Conservation (phyloP, 2,329 filamentous ascomycete genomes). For the Pseudophaeomoniella oleicola region DNA sequence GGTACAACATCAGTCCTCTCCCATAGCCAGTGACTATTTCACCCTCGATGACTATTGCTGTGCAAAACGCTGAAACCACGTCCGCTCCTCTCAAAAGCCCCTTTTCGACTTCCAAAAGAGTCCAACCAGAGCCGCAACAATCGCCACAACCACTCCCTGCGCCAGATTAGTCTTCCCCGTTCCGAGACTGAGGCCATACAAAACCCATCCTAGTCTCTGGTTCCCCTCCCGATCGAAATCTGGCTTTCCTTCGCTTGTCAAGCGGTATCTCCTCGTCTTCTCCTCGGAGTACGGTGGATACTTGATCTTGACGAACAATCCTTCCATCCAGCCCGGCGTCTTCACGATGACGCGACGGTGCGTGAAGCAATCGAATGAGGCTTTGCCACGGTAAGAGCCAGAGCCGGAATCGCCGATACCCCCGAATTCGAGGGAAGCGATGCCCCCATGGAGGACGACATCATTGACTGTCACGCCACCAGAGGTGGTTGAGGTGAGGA, state of each 20-base stretch:
- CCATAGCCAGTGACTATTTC: too few species aligned
- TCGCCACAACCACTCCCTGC: too few species aligned
- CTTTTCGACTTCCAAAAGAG: too few species aligned
- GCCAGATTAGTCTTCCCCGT: too few species aligned
- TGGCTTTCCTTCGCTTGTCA: conserved; percentile 37
- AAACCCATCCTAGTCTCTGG: too few species aligned
- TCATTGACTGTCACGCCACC: conserved; percentile 47
- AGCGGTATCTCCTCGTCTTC: conserved; percentile 37
- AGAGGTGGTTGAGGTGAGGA: conserved; percentile 48
- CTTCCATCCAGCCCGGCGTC: conserved; percentile 47
- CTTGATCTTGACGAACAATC: conserved; percentile 37
- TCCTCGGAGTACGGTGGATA: conserved; percentile 48
- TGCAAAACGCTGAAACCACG: too few species aligned
- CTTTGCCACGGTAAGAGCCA: conserved; percentile 63
- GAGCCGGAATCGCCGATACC: conserved; percentile 68
- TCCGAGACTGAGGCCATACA: too few species aligned
- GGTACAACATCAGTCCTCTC: too few species aligned
- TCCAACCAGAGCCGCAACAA: too few species aligned
- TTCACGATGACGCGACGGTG: conserved; percentile 44
- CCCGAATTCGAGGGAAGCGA: conserved; percentile 64
- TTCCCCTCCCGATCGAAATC: conserved; percentile 49
- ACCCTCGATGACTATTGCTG: too few species aligned
- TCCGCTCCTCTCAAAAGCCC: too few species aligned
- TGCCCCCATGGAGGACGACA: conserved; percentile 54
- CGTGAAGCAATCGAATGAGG: conserved; percentile 49